Conservation (phyloP, 2,329 filamentous ascomycete genomes). For the Fusarium austroafricanum region DNA sequence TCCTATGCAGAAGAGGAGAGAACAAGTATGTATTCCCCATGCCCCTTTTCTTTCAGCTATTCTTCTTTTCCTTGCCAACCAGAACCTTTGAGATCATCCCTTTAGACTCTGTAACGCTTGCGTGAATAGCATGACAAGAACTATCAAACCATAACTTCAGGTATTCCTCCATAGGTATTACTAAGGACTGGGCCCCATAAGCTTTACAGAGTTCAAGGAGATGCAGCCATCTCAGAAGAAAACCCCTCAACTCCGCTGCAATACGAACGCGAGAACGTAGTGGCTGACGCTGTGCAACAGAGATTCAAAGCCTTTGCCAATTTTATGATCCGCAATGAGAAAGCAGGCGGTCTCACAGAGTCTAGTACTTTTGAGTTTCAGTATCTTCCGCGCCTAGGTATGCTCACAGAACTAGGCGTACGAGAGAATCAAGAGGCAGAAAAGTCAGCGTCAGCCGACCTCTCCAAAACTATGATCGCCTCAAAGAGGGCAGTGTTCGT, state of each 20-base stretch:
- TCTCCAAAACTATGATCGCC: constrained; percentile 7
- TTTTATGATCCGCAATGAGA: constrained; percentile 71
- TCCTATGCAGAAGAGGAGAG: constrained; percentile 52
- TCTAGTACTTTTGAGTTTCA: constrained; percentile 77
- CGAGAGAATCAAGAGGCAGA: background rate
- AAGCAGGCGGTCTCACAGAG: constrained; percentile 69
- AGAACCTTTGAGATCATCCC: too few species aligned
- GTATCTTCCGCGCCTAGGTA: constrained; percentile 66
- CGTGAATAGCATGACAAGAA: too few species aligned
- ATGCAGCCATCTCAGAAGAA: too few species aligned
- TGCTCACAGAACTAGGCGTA: constrained; percentile 50
- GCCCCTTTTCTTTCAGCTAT: background rate
- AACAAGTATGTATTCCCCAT: constrained; percentile 41
- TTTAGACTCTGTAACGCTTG: too few species aligned
- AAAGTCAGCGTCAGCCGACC: background rate
- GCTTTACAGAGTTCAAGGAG: too few species aligned
- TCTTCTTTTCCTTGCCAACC: too few species aligned
- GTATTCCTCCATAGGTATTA: too few species aligned
- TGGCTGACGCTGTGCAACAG: constrained; percentile 37
- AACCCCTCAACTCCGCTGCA: background rate
- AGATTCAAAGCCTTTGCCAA: constrained; percentile 45
- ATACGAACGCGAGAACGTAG: background rate
- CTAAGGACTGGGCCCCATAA: too few species aligned
- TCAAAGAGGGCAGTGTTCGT: constrained; percentile 38
- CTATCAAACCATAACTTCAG: too few species aligned